Evolutionary conservation across 2,329 filamentous ascomycete species (phyloP), one percentile per base, ranked within the genome.

Genomic region (Diaporthe humulicola): DNA sequence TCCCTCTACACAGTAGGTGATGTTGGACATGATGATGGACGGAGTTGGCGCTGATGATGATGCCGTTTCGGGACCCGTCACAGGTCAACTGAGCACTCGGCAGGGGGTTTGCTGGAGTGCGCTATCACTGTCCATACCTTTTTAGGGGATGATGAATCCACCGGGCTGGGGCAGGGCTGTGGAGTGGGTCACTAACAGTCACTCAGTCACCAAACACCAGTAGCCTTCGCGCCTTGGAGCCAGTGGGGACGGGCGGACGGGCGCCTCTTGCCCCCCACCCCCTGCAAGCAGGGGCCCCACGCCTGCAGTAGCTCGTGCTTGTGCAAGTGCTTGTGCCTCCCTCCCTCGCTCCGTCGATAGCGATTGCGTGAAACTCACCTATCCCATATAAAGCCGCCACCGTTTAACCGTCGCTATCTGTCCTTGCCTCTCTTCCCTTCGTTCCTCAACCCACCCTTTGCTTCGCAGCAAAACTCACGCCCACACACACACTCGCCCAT

Each of bases 351-450:
- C 42, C 8, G 19, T 50, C 7, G 14, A 25, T 69, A 28, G 69
- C 28, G 25, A 38, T 60, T 57, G 69, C 28, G 69, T 48, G 45
- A 64, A 64, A 72, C 57, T 72, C 70, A 60, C 57, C 70, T 50
- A 52, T 72, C 70, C 70, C 70, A 64, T 72, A 72, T 72, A 72
- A 71, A 61, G 38, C n/a, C n/a, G 12, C 70, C 45, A 48, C n/a
- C 57, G n/a, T 33, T 40, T 69, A 14, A 14, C 57, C n/a, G 12
- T 38, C 33, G 36, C 9, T 52, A 30, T 69, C 22, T 73, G 28
- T 22, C 30, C 38, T 45, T 15, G 48, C 19, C 33, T 45, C 48
- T 33, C n/a, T 17, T 25, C 54, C 36, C 17, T 60, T 50, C 28
- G 3, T 42, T 33, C 25, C 22, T 50, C 70, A 69, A 52, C 69